A percentile compares a stretch with the other conserved stretches of the same genome.
Conservation (phyloP, 2,329 filamentous ascomycete genomes). For the Phaeosphaeria sp. region DNA sequence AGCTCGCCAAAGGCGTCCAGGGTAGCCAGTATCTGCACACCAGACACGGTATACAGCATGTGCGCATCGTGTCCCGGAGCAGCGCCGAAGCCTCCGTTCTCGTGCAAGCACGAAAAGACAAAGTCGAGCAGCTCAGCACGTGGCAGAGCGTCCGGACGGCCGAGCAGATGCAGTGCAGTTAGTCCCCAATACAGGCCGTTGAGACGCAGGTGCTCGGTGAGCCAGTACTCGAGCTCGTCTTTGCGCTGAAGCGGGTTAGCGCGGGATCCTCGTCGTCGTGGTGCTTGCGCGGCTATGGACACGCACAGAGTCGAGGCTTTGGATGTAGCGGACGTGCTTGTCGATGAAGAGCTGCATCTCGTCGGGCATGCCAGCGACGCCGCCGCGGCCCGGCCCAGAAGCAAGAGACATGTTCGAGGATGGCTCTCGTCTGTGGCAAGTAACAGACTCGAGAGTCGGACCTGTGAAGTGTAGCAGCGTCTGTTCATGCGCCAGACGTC, state of each 20-base stretch:
- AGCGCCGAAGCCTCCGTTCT: constrained; percentile 89
- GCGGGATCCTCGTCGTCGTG: constrained; percentile 24
- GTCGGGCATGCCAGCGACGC: constrained; percentile 49
- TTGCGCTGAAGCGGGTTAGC: constrained; percentile 68
- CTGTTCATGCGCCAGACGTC: neutral
- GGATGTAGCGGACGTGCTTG: constrained; percentile 89
- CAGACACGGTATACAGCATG: constrained; percentile 94
- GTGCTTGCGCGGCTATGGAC: constrained; percentile 20
- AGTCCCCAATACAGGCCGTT: constrained; percentile 98
- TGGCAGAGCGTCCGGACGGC: constrained; percentile 80
- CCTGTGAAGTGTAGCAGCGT: neutral
- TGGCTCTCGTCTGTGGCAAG: constrained; percentile 1
- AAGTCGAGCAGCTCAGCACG: constrained; percentile 84
- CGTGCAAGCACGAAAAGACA: constrained; percentile 92
- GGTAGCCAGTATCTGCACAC: constrained; percentile 89
- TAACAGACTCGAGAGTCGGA: constrained; percentile 1
- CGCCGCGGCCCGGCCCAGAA: constrained; percentile 64
- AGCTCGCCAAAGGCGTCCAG: constrained; percentile 85
- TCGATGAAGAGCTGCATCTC: constrained; percentile 62
- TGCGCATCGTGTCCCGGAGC: constrained; percentile 95
- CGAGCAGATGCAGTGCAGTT: constrained; percentile 84
- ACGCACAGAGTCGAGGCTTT: constrained; percentile 84
- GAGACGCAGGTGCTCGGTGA: constrained; percentile 94
- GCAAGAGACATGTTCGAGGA: constrained; percentile 63
- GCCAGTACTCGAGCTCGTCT: constrained; percentile 96